Evolutionary conservation across 2,329 filamentous ascomycete species (phyloP).

Genomic region (Cucurbitaria berberidis): DNA sequence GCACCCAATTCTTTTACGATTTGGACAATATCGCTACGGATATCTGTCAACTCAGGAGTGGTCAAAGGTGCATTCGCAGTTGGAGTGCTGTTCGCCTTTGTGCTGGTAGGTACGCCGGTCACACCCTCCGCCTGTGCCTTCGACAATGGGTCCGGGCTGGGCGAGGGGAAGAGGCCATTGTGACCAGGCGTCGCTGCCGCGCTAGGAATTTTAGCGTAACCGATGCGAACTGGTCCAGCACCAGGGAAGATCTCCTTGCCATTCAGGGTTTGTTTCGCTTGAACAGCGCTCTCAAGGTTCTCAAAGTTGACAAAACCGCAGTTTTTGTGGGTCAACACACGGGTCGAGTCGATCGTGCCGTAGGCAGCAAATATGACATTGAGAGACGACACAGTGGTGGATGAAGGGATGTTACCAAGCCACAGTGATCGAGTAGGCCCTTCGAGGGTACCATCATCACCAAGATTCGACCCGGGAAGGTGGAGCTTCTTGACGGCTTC

Average conservation of each 20-base stretch:
- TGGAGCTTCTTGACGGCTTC: conserved; percentile 80
- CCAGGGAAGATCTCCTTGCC: conserved; percentile 98
- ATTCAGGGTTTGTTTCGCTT: conserved; percentile 86
- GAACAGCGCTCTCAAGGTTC: conserved; percentile 84
- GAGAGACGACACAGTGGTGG: conserved; percentile 92
- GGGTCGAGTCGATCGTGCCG: conserved; percentile 85
- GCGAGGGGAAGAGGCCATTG: conserved; percentile 85
- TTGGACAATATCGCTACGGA: conserved; percentile 80
- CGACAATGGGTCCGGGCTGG: conserved; percentile 84
- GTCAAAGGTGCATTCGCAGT: conserved; percentile 63
- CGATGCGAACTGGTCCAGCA: conserved; percentile 91
- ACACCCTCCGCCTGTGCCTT: conserved; percentile 55
- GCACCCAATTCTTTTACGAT: conserved; percentile 92
- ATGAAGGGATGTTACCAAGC: conserved; percentile 97
- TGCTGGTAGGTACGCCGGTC: conserved; percentile 44
- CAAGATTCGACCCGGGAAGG: conserved; percentile 64
- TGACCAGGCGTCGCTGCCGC: conserved; percentile 86
- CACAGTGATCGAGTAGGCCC: conserved; percentile 92
- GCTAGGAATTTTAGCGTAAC: conserved; percentile 95
- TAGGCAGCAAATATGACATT: conserved; percentile 96
- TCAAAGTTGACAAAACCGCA: conserved; percentile 99
- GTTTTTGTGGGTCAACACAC: conserved; percentile 97
- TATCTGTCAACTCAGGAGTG: conserved; percentile 75
- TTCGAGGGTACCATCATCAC: conserved; percentile 81
- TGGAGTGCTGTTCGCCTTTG: conserved; percentile 43